Evolutionary conservation across 2,329 filamentous ascomycete genomes (phyloP), one percentile per base, ranked within the genome.

Genomic region (Neurospora sp.): DNA sequence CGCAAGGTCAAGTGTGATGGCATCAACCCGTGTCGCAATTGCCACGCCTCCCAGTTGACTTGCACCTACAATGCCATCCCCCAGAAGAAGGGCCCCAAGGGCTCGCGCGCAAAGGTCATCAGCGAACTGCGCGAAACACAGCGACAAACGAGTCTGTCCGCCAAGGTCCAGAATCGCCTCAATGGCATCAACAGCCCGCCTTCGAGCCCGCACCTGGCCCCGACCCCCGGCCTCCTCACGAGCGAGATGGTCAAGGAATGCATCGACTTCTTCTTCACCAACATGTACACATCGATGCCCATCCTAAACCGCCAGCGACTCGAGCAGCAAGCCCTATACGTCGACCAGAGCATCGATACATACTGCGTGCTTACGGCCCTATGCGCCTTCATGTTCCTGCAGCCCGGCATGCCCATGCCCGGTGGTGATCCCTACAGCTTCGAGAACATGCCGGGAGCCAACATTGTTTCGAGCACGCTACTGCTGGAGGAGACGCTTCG

Each of bases 21-120:
- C 70, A 82, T 88, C 77, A 89, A 89, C 75, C 89, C 90, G 23
- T 93, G 90, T 79, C 85, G 87, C 71, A 91, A 92, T 79, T 92
- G 90, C 80, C 83, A 84, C 12, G 86, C 89, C 8, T 88, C 90
- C 6, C 85, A 88, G 75, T 83, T 92, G 19, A 83, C 85, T 12
- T 92, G 90, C 82, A 92, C 89, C 38, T 92, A 92, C 83, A 89
- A 91, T 81, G 88, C 89, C 40, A 88, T 92, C 41, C 89, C 89
- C 1, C 90, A 91, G 80, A 92, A 92, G 81, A 92, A 92, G 78
- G 90, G 90, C 1, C 90, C 90, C 62, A 92, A 92, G 80, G 90
- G 90, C 73, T 91, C 88, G 39, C 83, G 89, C 71, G 91, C 91
- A 67, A 92, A 92, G 79, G 89, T 92, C 70, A 91, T 92, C 78